A percentile compares a stretch with the other conserved stretches of the same genome.
These are phyloP conservation scores for Orbilia oligospora DNA, from an alignment of 2,329 filamentous ascomycete species.

Conservation along the genomic window DNA sequence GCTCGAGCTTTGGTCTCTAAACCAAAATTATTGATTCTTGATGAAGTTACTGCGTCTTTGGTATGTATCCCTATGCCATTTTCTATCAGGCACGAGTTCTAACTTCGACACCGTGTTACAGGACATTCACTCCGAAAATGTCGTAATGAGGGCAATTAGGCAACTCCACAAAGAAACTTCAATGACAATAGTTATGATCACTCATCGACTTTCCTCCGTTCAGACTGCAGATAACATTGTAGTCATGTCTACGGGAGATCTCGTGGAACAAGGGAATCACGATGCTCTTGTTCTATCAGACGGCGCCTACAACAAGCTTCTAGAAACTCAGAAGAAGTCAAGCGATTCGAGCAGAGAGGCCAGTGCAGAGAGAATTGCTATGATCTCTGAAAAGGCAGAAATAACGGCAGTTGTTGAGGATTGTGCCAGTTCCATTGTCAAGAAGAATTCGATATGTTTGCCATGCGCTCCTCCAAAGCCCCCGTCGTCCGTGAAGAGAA, in stretches of 20 bases:
- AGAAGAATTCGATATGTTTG: constrained; percentile 53
- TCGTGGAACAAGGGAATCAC: constrained; percentile 67
- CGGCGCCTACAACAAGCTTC: constrained; percentile 66
- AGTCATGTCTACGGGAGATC: constrained; percentile 67
- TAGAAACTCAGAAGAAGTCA: constrained; percentile 66
- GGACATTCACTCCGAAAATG: constrained; percentile 58
- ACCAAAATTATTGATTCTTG: constrained; percentile 62
- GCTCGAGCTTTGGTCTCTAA: constrained; percentile 66
- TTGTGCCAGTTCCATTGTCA: constrained; percentile 18
- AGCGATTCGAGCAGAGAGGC: constrained; percentile 61
- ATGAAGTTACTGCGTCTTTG: constrained; percentile 64
- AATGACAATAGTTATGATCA: constrained; percentile 68
- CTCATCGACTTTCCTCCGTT: constrained; percentile 68
- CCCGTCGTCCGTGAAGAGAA: constrained; percentile 46
- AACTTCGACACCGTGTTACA: not conserved
- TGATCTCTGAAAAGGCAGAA: constrained; percentile 43
- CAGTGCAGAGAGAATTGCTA: constrained; percentile 36
- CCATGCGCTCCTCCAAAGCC: constrained; percentile 9
- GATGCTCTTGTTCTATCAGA: constrained; percentile 64
- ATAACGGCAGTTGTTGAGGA: constrained; percentile 25
- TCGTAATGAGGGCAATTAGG: constrained; percentile 51
- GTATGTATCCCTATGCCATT: constrained; percentile 28
- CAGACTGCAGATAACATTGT: constrained; percentile 68
- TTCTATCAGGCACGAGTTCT: not conserved
- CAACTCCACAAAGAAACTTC: constrained; percentile 61